Percentiles rank a stretch among this genome's conserved stretches.
These are phyloP conservation scores for Vanrija pseudolonga DNA, from an alignment of 1,284 basidiomycete genomes.

Conservation along the genomic window DNA sequence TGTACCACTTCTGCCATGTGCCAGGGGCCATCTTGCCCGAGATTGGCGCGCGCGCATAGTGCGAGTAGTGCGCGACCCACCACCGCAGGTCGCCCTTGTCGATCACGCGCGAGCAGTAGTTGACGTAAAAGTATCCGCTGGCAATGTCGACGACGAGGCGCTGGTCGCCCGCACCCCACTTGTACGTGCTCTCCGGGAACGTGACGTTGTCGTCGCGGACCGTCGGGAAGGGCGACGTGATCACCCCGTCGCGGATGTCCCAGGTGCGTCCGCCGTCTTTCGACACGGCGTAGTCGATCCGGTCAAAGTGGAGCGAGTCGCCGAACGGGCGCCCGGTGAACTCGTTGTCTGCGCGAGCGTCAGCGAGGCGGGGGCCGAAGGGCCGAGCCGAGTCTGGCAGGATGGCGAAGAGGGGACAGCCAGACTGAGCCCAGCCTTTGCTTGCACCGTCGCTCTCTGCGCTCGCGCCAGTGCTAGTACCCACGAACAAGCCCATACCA, in stretches of 20 bases:
- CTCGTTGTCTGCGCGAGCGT: slow-evolving; percentile 13
- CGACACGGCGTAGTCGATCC: slow-evolving; percentile 13
- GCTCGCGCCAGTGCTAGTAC: too few relatives aligned
- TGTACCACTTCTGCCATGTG: slow-evolving; percentile 11
- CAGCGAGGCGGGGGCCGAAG: too few relatives aligned
- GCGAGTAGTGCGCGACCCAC: slow-evolving; percentile 9
- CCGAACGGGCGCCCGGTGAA: slow-evolving; percentile 10
- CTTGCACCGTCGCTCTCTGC: too few relatives aligned
- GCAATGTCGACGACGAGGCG: slow-evolving; percentile 6
- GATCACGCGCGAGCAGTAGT: slow-evolving; percentile 6
- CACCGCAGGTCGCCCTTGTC: slow-evolving; percentile 5
- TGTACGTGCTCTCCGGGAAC: slow-evolving; percentile 10
- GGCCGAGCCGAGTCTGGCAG: too few relatives aligned
- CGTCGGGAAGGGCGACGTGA: slow-evolving; percentile 10
- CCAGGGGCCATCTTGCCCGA: slow-evolving; percentile 5
- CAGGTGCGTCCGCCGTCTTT: slow-evolving; percentile 11
- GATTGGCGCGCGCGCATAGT: slow-evolving; percentile 13
- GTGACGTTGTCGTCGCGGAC: slow-evolving; percentile 4
- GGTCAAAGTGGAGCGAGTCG: slow-evolving; percentile 16
- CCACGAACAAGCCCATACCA: slow-evolving; percentile 9
- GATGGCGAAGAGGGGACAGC: too few relatives aligned
- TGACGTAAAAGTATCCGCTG: slow-evolving; percentile 12
- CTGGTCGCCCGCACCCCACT: slow-evolving; percentile 15
- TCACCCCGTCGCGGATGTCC: slow-evolving; percentile 7
- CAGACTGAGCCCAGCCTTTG: too few relatives aligned